Conservation (phyloP, 148 eudicot species). For the Hydrangea macrophylla region DNA sequence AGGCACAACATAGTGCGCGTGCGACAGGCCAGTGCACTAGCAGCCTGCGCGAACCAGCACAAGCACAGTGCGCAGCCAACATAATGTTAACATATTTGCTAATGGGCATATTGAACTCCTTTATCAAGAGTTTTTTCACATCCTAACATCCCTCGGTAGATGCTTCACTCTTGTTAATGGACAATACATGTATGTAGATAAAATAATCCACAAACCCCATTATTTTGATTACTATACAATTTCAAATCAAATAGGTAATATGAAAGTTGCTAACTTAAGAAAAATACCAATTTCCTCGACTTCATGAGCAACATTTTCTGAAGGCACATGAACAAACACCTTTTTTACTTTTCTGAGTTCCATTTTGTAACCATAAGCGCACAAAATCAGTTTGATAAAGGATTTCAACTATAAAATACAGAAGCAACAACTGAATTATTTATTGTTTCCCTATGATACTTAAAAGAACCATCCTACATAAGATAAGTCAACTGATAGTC, state of each 20-base stretch:
- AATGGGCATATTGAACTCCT: no score
- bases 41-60: no score
- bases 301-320: conserved; percentile 97
- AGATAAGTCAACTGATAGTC: not conserved
- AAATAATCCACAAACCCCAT: not conserved
- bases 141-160: conserved; percentile 94
- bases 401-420: not conserved
- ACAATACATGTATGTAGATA: not conserved
- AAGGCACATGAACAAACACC: conserved; percentile 89
- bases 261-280: not conserved
- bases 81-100: no score
- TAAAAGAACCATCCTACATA: not conserved
- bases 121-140: no score
- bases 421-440: not conserved
- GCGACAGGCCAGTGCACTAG: no score
- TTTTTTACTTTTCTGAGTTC: conserved; percentile 96
- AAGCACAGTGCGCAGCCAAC: no score
- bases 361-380: conserved; percentile 58
- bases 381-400: conserved; percentile 6
- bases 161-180: conserved; percentile 76
- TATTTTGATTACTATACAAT: not conserved
- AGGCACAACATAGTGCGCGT: no score
- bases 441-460: not conserved
- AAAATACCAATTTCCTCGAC: conserved; percentile 91
- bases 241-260: not conserved